Conservation (phyloP, 345 rosid genomes). For the Murraya paniculata region DNA sequence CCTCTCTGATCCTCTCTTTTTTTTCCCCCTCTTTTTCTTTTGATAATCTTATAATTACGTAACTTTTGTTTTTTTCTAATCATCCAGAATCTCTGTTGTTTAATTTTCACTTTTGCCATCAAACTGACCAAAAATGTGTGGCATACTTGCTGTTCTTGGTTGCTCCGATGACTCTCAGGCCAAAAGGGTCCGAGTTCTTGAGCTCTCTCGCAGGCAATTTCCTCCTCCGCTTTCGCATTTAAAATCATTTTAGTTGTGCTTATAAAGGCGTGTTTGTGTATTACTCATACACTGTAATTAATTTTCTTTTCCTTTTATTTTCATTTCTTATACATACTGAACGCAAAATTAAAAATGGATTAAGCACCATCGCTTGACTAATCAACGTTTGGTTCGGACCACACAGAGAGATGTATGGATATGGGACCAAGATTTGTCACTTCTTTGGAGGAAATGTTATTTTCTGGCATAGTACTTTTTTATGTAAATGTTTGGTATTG, state of each 20-base stretch:
- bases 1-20: neutral
- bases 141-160: conserved; percentile 91
- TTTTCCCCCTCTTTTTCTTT: neutral
- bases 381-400: neutral
- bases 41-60: no score
- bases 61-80: neutral
- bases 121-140: conserved; percentile 56
- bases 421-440: neutral
- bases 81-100: neutral
- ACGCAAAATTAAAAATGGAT: neutral
- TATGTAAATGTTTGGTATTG: neutral
- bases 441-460: neutral
- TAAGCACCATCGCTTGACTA: neutral
- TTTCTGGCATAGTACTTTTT: neutral
- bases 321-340: neutral
- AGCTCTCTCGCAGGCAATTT: conserved; percentile 95
- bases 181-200: conserved; percentile 91
- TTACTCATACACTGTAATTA: no score
- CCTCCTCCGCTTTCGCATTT: neutral
- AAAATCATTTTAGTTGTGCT: neutral
- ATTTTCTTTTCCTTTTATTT: no score
- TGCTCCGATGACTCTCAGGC: conserved; percentile 94
- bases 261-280: no score
- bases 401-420: neutral
- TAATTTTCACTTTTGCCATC: neutral